Base-by-base conservation (phyloP, 78 protist genomes). In the Polysphondylium violaceum region DNA sequence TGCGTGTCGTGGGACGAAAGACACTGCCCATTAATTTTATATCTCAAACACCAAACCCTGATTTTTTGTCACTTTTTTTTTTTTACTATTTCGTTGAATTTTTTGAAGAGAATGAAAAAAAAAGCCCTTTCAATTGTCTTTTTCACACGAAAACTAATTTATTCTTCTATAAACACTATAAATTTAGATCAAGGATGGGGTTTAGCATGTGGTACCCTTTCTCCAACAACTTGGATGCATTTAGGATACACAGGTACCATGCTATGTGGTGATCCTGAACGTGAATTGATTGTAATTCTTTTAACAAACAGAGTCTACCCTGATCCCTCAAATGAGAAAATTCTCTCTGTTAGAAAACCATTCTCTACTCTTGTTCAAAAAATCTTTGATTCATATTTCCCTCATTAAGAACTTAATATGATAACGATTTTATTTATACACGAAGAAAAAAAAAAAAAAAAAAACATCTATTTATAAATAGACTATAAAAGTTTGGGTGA, bases 221-320 rank as follows among this genome's bases (percentile, higher is more conserved):
- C 96, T 41, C 3, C 81, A n/a, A 73, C 19, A 29, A 95, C 97
- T 16, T 95, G 90, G 87, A 59, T 88, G 77, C 97, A 95, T 76
- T n/a, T 75, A n/a, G 97, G 97, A 1, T 95, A 88, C 74, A 95
- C 97, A 0, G 97, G 97, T 17, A 95, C 96, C 11, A 60, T 74
- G 92, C 29, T 95, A n/a, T 95, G 97, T 69, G 86, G 55, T 55
- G 95, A 93, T 47, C 93, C 93, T 1, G 94, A 77, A 23, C 72
- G 93, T 23, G 78, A 76, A 41, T 8, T 87, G 19, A 36, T 78
- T 27, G 78, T 87, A 9, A 67, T 94, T 2, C 59, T 87, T 12
- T 59, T 94, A 23, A 86, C 93, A 41, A 94, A 94, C 83, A 76
- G 96, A 25, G 93, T 86, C 1, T 87, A 94, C 25, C 96, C 96